Evolutionary conservation across 805 yeast genomes (phyloP).

Genomic region (Starmerella davenportii): DNA sequence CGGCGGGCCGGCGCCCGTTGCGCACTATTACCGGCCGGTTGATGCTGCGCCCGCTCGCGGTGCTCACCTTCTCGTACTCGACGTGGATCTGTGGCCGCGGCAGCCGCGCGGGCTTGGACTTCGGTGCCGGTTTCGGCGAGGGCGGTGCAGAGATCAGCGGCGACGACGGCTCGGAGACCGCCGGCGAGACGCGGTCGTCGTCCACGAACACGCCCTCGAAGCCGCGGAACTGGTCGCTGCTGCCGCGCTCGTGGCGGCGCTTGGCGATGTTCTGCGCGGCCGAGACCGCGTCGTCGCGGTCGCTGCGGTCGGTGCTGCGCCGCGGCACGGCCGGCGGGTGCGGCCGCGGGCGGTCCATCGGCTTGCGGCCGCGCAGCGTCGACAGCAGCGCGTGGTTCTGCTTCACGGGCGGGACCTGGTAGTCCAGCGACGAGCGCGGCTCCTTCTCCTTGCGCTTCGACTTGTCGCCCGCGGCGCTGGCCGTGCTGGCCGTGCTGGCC

Average conservation of each 20-base stretch:
- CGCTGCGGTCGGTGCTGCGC: neutral
- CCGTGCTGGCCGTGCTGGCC: neutral
- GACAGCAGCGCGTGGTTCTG: slow-evolving; percentile 12
- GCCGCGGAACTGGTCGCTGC: slow-evolving; percentile 9
- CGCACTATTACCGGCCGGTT: slow-evolving; percentile 12
- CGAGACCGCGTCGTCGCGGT: neutral
- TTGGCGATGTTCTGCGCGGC: neutral
- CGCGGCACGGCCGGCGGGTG: slow-evolving; percentile 1
- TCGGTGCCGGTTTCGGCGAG: neutral
- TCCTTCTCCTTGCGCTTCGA: neutral
- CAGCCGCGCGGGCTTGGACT: neutral
- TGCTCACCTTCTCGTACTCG: slow-evolving; percentile 11
- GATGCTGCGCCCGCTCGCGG: slow-evolving; percentile 8
- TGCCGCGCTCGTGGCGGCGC: neutral
- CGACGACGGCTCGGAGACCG: slow-evolving; percentile 4
- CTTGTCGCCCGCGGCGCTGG: neutral
- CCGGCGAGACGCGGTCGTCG: slow-evolving; percentile 3
- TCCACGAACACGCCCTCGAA: slow-evolving; percentile 11
- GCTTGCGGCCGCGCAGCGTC: slow-evolving; percentile 11
- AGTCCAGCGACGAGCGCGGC: slow-evolving; percentile 13
- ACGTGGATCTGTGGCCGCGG: slow-evolving; percentile 9
- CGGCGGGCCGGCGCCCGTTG: neutral
- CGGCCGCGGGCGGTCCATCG: slow-evolving; percentile 6
- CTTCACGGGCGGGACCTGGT: slow-evolving; percentile 11
- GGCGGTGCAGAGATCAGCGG: slow-evolving; percentile 2